Base-by-base conservation (phyloP, 2,329 filamentous ascomycete species). In the Sclerotinia trifoliorum region DNA sequence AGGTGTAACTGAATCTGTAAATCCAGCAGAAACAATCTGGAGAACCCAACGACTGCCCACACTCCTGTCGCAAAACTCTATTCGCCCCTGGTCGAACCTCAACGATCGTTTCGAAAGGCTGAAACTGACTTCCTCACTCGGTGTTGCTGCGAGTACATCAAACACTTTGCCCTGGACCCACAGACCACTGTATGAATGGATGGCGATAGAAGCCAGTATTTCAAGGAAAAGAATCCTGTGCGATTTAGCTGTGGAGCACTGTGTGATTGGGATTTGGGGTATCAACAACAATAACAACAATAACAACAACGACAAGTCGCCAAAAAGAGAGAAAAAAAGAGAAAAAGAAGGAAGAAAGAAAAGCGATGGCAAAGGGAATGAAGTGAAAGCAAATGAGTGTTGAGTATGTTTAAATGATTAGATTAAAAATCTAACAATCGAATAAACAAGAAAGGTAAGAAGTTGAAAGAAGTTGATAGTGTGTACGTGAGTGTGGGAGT, bases 1-100 rank as follows among this genome's bases (percentile, higher is more conserved):
- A 39, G 42, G 24, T n/a, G 46, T 35, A 60, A 21, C 24, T 61
- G 44, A 60, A 42, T 51, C 24, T 26, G 24, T 21, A 5, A 51
- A 29, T 49, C 32, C 52, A 24, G 39, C 49, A 42, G 29, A 32
- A 32, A 58, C n/a, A 39, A 66, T 29, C 63, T 26, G 63, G 54
- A 58, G 51, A 64, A 66, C 29, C 54, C 54, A 60, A 62, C 44
- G 39, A 24, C 58, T 49, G 58, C 52, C 64, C 64, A 60, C 64
- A 39, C 42, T 58, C 39, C 54, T 26, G 32, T 58, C 51, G 26
- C 63, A 46, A 65, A 35, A 58, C 26, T 58, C 39, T 58, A 44
- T 48, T 44, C 19, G 21, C 44, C 64, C 64, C 54, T 29, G 44
- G 44, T 60, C 42, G 39, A n/a, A 26, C 19, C 32, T 49, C 24